Evolutionary conservation across 352 stramenopile species (phyloP).

Genomic region (Phytophthora quininea): DNA sequence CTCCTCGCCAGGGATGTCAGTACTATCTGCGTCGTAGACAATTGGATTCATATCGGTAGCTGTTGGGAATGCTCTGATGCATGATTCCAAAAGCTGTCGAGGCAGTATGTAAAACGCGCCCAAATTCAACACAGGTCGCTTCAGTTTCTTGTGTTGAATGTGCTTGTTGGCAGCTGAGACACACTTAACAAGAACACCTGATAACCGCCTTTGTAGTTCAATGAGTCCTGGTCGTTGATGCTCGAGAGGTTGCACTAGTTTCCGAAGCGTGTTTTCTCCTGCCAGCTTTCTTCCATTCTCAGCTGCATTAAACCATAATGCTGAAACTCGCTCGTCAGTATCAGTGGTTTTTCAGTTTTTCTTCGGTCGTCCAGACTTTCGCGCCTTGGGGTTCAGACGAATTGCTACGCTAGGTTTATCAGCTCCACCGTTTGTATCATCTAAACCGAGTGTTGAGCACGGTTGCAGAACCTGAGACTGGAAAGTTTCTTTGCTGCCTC

Average conservation of each 20-base stretch:
- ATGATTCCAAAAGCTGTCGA: neutral
- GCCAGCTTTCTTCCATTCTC: neutral
- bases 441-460: too few relatives aligned
- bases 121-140: conserved; percentile 8
- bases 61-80: neutral
- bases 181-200: neutral
- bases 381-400: neutral
- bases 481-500: too few relatives aligned
- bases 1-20: too few relatives aligned
- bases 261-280: neutral
- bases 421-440: too few relatives aligned
- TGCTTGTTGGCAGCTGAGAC: neutral
- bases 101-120: neutral
- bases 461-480: too few relatives aligned
- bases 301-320: neutral
- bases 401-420: neutral
- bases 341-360: neutral
- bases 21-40: too few relatives aligned
- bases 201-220: neutral
- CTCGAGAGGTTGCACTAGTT: neutral
- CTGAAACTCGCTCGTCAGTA: neutral
- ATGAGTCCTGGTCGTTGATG: neutral
- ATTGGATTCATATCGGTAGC: neutral
- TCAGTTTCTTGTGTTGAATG: conserved; percentile 1
- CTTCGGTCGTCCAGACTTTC: neutral